These are phyloP conservation scores for Ceriops zippeliana DNA, from an alignment of 345 rosid species.

Conservation along the genomic window DNA sequence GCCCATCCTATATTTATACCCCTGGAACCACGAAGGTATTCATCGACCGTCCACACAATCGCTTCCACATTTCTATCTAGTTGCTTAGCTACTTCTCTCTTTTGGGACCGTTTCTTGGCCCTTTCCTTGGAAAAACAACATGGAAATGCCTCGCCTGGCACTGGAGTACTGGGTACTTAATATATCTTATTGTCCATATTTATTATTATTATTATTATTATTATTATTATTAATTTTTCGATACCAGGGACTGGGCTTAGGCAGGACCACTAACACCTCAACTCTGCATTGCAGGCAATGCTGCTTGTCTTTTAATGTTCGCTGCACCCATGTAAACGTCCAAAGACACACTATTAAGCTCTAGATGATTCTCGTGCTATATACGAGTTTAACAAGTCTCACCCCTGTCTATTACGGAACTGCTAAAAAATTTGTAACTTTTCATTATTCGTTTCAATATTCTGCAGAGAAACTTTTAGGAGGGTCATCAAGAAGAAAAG, in stretches of 20 bases:
- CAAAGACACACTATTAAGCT: background rate
- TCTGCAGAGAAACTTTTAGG: constrained; percentile 61
- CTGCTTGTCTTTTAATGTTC: constrained; percentile 64
- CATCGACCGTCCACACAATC: constrained; percentile 12
- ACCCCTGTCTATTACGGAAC: background rate
- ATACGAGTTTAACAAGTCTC: background rate
- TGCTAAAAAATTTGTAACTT: background rate
- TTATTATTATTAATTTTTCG: background rate
- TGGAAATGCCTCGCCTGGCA: constrained; percentile 59
- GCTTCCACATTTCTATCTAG: background rate
- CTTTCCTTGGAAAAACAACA: constrained; percentile 16
- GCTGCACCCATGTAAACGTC: constrained; percentile 64
- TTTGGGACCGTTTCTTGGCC: constrained; percentile 4
- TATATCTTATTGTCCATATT: background rate
- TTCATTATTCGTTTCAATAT: background rate
- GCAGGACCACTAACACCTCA: background rate
- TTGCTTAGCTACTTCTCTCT: background rate
- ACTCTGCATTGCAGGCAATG: constrained; percentile 63
- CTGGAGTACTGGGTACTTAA: constrained; percentile 55
- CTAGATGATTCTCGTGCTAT: background rate
- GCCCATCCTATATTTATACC: constrained; percentile 30
- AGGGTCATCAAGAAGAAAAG: constrained; percentile 67
- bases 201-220: background rate
- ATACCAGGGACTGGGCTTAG: background rate
- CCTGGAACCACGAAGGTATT: background rate